These are phyloP conservation scores for Zygnema circumcarinatum DNA, from an alignment of 139 green algal species.

Conservation along the genomic window DNA sequence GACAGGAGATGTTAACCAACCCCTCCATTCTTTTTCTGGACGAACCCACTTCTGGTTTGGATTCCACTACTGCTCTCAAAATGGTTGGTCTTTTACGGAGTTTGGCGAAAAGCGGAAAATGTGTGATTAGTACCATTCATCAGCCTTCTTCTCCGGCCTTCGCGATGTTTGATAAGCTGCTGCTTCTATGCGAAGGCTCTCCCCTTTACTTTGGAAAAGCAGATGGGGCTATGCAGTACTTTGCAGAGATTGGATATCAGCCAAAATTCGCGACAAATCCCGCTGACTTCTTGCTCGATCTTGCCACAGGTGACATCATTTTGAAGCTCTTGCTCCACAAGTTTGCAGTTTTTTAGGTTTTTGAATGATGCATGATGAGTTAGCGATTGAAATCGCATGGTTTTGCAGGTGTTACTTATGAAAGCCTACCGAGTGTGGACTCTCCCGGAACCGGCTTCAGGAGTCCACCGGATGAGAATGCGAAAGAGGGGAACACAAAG, in stretches of 20 bases:
- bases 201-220: constrained; percentile 38
- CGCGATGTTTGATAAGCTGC: constrained; percentile 76
- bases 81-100: constrained; percentile 75
- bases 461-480: too few species aligned
- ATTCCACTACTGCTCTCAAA: constrained; percentile 90
- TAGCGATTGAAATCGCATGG: too few species aligned
- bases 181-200: constrained; percentile 77
- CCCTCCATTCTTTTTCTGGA: constrained; percentile 89
- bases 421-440: not conserved
- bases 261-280: constrained; percentile 49
- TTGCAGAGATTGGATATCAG: constrained; percentile 49
- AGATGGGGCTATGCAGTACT: constrained; percentile 58
- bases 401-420: not conserved
- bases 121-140: constrained; percentile 75
- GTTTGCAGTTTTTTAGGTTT: too few species aligned
- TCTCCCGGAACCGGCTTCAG: not conserved
- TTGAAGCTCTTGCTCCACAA: too few species aligned
- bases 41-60: constrained; percentile 80
- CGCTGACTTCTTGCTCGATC: constrained; percentile 58
- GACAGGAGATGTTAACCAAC: constrained; percentile 92
- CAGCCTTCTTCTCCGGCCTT: constrained; percentile 84
- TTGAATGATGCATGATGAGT: too few species aligned
- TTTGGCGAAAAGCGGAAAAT: constrained; percentile 66
- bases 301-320: constrained; percentile 32
- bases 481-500: too few species aligned